Evolutionary conservation across 345 rosid species (phyloP).

Genomic region (Eucalyptus rudis): DNA sequence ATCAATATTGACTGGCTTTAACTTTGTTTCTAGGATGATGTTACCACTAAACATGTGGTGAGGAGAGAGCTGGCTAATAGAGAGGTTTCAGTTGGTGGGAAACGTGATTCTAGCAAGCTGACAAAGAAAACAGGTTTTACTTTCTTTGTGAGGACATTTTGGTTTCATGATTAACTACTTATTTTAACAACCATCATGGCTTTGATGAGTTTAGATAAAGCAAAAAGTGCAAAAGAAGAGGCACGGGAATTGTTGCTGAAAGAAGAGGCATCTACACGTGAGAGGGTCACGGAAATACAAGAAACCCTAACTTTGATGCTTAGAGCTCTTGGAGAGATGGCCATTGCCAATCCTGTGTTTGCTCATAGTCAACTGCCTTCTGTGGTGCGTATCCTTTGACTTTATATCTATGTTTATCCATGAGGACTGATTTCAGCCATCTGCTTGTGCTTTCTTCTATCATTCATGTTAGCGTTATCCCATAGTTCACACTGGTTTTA

Average conservation of each 20-base stretch:
- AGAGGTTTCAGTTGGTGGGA: constrained; percentile 43
- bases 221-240: constrained; percentile 88
- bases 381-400: constrained; percentile 45
- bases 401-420: not conserved
- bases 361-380: constrained; percentile 89
- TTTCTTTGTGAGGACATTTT: not conserved
- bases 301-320: constrained; percentile 62
- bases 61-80: constrained; percentile 54
- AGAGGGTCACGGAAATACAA: constrained; percentile 50
- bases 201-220: constrained; percentile 49
- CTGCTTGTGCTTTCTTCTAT: not conserved
- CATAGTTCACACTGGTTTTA: not conserved
- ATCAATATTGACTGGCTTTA: not conserved
- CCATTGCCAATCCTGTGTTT: constrained; percentile 78
- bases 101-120: constrained; percentile 51
- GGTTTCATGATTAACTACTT: not conserved
- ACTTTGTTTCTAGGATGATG: constrained; percentile 23
- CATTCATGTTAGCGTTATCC: not conserved
- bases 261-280: constrained; percentile 79
- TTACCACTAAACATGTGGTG: constrained; percentile 31
- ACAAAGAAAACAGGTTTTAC: constrained; percentile 57
- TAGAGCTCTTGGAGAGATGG: constrained; percentile 79
- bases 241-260: constrained; percentile 83
- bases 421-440: not conserved
- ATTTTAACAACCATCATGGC: not conserved